Base-by-base conservation (phyloP, 148 eudicot species). In the Salicornia ramosissima region DNA sequence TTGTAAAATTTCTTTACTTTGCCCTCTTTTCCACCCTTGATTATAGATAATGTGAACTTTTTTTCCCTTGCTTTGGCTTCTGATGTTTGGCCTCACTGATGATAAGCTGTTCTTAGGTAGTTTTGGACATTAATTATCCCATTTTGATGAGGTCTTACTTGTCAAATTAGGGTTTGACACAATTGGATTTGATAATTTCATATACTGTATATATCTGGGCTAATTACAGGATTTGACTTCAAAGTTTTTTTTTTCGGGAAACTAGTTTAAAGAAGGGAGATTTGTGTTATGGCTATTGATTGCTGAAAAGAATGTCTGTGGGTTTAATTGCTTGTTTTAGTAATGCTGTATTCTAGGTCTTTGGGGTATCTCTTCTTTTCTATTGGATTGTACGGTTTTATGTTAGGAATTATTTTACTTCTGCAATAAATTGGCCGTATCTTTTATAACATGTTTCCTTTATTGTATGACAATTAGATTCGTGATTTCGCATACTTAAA, bases 81-180 rank as follows among this genome's bases (percentile, higher is more conserved):
- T 36, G 16, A 29, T 53, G 0, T 6, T 30, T 30, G 22, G n/a
- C n/a, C n/a, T n/a, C n/a, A n/a, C n/a, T 28, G 40, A 36, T 36
- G 40, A 8, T 3, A 36, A 3, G 40, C 4, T 36, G 4, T 36
- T 36, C 40, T 36, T 36, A 8, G 40, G 4, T n/a, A n/a, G n/a
- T 36, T 36, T 36, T 36, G 40, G 40, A 36, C 8, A 8, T 36
- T 36, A 16, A 49, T 49, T 18, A 25, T 54, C 10, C 18, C 59
- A 24, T 8, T 15, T 56, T 45, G 16, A 57, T 58, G 8, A 50
- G 65, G 73, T 74, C 30, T 49, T 25, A 24, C 31, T 0, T 71
- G 58, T 22, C 26, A 71, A 49, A 49, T 49, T 58, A n/a, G n/a
- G 15, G 52, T 33, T 69, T 13, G 42, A 68, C 33, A 22, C 16